Conservation (phyloP, 2,329 filamentous ascomycete genomes). For the Aureobasidium sp. region DNA sequence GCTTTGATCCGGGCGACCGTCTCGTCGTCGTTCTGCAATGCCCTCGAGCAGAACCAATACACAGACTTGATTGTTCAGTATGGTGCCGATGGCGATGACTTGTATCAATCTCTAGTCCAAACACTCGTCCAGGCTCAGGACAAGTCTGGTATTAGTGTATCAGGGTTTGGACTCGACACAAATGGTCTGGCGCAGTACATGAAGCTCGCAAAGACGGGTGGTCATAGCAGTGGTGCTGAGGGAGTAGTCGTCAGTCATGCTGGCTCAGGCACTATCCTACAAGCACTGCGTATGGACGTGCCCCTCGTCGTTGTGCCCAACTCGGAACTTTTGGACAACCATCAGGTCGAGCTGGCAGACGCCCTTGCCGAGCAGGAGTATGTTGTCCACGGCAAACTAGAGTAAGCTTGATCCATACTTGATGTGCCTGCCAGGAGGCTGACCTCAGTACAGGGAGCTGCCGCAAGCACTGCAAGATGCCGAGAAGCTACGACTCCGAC, state of each 20-base stretch:
- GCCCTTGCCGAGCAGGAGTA: constrained; percentile 70
- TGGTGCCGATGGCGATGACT: constrained; percentile 56
- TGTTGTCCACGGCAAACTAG: constrained; percentile 61
- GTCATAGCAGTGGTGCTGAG: constrained; percentile 38
- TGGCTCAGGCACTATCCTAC: constrained; percentile 83
- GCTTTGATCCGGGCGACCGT: constrained; percentile 62
- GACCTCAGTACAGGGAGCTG: constrained; percentile 36
- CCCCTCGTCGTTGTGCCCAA: constrained; percentile 90
- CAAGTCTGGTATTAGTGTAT: constrained; percentile 40
- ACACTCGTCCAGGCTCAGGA: constrained; percentile 16
- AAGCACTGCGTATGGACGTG: constrained; percentile 65
- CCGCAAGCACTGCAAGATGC: constrained; percentile 41
- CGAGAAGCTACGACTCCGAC: constrained; percentile 39
- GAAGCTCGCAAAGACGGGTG: constrained; percentile 39
- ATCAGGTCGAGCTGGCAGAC: constrained; percentile 79
- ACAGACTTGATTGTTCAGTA: constrained; percentile 73
- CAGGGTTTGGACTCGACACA: constrained; percentile 60
- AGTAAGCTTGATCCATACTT: constrained; percentile 42
- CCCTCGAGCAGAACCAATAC: constrained; percentile 55
- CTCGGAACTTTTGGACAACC: constrained; percentile 72
- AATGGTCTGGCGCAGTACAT: constrained; percentile 56
- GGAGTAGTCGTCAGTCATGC: constrained; percentile 86
- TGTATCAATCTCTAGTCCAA: constrained; percentile 38
- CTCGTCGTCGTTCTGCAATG: constrained; percentile 53
- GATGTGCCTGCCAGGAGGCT: neutral